A percentile compares a stretch with the other conserved stretches of the same genome.
These are phyloP conservation scores for Chalciporus sphaerocephalus DNA, from an alignment of 768 basidiomycete species.

Conservation along the genomic window DNA sequence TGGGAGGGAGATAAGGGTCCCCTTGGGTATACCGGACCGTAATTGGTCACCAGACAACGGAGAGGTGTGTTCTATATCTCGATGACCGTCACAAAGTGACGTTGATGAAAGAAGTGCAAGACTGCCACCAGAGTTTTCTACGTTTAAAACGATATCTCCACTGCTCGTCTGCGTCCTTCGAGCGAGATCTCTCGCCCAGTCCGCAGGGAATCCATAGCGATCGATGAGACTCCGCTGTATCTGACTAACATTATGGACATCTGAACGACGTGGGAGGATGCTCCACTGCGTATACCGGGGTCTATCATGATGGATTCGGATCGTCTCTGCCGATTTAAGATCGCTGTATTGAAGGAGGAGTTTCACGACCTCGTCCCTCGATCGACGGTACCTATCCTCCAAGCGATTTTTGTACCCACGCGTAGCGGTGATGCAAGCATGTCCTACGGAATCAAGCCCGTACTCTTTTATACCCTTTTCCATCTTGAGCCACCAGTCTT, in stretches of 20 bases:
- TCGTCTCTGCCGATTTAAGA: neutral
- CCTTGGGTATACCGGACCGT: too few species aligned
- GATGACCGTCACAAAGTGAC: neutral
- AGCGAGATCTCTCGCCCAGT: neutral
- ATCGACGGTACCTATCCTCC: neutral
- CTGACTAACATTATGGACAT: neutral
- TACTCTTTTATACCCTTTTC: conserved; percentile 3
- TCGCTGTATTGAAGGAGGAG: neutral
- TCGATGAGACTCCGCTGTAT: neutral
- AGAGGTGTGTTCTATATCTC: neutral
- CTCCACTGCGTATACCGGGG: neutral
- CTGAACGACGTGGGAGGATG: neutral
- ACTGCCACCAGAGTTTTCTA: neutral
- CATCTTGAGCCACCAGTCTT: conserved; percentile 18
- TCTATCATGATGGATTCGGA: neutral
- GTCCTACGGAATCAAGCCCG: conserved; percentile 7
- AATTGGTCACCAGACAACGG: neutral
- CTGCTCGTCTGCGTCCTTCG: neutral
- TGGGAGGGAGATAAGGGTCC: too few species aligned
- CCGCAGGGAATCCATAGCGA: neutral
- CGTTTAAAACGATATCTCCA: neutral
- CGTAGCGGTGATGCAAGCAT: conserved; percentile 18
- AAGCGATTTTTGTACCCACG: neutral
- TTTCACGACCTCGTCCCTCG: conserved; percentile 1
- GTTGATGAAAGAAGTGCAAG: neutral